Evolutionary conservation across 177 flowering plant species (phyloP).

Genomic region (Telopea speciosissima): DNA sequence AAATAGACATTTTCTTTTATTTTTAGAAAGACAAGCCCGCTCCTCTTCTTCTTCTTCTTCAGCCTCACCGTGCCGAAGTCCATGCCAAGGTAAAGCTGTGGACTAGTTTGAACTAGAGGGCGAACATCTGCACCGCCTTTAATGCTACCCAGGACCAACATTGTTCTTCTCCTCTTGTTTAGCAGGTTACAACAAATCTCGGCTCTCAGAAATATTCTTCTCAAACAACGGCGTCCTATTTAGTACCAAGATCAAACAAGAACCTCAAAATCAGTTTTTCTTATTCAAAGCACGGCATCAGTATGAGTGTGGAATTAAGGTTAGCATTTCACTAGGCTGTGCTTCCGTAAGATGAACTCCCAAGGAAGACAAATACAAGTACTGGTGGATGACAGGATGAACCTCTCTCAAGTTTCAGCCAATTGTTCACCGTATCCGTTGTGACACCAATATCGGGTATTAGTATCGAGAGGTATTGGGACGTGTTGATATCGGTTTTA

Average conservation of each 20-base stretch:
- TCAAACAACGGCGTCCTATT: conserved; percentile 7
- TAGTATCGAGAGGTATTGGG: no score
- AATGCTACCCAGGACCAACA: conserved; percentile 2
- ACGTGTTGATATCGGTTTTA: no score
- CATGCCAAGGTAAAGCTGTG: conserved; percentile 82
- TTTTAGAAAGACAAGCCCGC: no score
- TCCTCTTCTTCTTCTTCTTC: no score
- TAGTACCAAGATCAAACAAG: not conserved
- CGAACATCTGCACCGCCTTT: not conserved
- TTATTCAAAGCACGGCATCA: not conserved
- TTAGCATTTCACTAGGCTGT: not conserved
- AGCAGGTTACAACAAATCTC: not conserved
- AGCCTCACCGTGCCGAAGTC: conserved; percentile 99
- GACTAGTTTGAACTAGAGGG: conserved; percentile 9
- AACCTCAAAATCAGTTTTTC: not conserved
- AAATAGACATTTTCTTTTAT: no score
- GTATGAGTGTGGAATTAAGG: not conserved
- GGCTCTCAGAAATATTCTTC: not conserved
- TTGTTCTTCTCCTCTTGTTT: conserved; percentile 1
- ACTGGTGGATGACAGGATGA: no score
- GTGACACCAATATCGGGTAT: no score
- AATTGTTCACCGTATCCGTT: no score
- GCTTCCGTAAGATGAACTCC: not conserved
- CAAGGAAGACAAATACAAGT: no score
- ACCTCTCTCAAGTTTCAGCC: no score